Evolutionary conservation across 2,329 filamentous ascomycete genomes (phyloP).

Genomic region (Aureobasidium sp.): DNA sequence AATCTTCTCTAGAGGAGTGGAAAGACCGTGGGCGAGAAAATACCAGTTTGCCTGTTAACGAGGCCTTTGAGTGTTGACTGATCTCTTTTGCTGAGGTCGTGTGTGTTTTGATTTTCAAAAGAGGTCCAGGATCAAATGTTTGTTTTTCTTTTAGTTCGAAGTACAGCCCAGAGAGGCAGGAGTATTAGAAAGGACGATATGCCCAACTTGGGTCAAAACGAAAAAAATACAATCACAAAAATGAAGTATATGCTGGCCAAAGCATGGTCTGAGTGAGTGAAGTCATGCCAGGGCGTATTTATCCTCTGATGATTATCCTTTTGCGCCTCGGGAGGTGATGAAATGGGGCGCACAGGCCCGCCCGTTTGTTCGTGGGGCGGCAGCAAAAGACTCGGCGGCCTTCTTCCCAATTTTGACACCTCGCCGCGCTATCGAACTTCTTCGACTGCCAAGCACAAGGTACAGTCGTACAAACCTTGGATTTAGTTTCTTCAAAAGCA

Average conservation of each 20-base stretch:
- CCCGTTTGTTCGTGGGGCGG: background rate
- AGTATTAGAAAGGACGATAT: background rate
- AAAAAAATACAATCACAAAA: background rate
- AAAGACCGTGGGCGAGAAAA: background rate
- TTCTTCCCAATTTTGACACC: background rate
- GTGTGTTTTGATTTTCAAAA: background rate
- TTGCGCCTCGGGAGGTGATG: background rate
- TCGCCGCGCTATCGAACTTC: background rate
- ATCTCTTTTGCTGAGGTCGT: background rate
- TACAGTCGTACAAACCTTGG: background rate
- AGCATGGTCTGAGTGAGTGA: background rate
- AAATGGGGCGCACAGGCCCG: constrained; percentile 4
- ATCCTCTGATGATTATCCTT: constrained; percentile 8
- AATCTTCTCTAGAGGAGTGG: background rate
- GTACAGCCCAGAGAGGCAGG: background rate
- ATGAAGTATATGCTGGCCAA: background rate
- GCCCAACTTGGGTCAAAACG: background rate
- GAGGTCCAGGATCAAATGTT: background rate
- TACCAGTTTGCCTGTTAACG: background rate
- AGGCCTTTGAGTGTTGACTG: background rate
- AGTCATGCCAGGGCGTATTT: background rate
- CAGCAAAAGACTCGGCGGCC: background rate
- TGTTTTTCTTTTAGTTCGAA: background rate
- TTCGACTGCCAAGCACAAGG: background rate
- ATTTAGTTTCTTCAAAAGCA: background rate